These are phyloP conservation scores for Alternaria rosae DNA, from an alignment of 2,329 filamentous ascomycete species.

Conservation along the genomic window DNA sequence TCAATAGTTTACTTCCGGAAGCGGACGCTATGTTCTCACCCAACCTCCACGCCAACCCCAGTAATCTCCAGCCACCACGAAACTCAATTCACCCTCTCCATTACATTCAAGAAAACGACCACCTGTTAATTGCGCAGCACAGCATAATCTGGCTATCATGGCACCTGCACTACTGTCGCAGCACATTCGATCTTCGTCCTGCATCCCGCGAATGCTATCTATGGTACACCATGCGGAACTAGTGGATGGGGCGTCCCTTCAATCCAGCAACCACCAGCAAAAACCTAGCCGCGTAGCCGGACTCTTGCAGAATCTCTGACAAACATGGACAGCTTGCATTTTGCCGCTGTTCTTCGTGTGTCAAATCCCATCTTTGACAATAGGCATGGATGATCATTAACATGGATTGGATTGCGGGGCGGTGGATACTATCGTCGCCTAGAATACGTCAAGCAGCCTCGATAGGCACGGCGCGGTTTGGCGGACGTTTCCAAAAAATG, in stretches of 20 bases:
- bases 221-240: not conserved
- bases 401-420: constrained; percentile 6
- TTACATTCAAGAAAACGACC: not conserved
- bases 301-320: not conserved
- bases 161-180: not conserved
- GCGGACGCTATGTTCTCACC: not conserved
- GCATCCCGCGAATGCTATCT: constrained; percentile 7
- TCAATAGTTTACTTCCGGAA: constrained; percentile 11
- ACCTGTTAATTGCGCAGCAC: not conserved
- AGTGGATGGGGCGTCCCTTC: not conserved
- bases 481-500: not conserved
- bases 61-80: not conserved
- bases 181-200: constrained; percentile 10
- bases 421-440: not conserved
- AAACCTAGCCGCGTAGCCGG: constrained; percentile 1
- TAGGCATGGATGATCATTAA: constrained; percentile 6
- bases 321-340: not conserved
- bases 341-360: not conserved
- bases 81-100: not conserved
- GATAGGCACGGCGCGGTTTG: not conserved
- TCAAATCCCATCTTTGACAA: not conserved
- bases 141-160: not conserved
- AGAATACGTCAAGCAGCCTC: not conserved
- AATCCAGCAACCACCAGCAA: not conserved
- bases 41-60: not conserved